Base-by-base conservation (phyloP, 2,329 filamentous ascomycete genomes). In the Claviceps spartinae region DNA sequence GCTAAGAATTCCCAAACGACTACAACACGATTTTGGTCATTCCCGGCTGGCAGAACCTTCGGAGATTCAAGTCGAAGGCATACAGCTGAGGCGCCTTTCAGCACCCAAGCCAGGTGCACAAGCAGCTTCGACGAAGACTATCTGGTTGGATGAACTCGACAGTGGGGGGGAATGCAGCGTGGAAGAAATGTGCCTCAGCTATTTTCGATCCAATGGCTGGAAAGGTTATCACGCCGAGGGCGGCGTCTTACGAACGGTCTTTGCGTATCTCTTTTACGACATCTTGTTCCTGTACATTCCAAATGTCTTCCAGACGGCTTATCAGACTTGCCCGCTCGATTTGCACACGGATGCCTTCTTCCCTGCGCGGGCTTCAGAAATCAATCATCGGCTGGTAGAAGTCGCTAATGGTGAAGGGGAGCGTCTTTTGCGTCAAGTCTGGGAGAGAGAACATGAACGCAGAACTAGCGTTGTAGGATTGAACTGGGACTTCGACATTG, bases 231-330 rank as follows among this genome's bases (percentile, higher is more conserved):
- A 98, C 67, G 81, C 85, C 18, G 93, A 98, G 72, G 88, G 89
- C 37, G 87, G 90, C 2, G 90, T 97, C 59, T 72, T 97, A 6
- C 82, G 89, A n/a, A 98, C 93, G 0, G 73, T 98, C 26, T 90
- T 90, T 67, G 85, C 83, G 14, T 91, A 93, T 62, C 79, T 98
- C 18, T 95, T 97, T 72, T 93, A 84, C 71, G 91, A 98, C 66
- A 79, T 97, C 24, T 72, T 98, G 6, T 97, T 97, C 68, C 75
- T 88, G 26, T 95, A 95, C 66, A 79, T 97, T 5, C 91, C 93
- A 26, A 95, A 97, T 60, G 91, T 98, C 52, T 98, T 98, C 67
- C 91, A 97, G 65, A 98, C 93, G 5, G 81, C 85, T 1, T 98
- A 88, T 64, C 93, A 98, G 67, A 95, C 88, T 0, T 95, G 88